Evolutionary conservation across 2,329 filamentous ascomycete genomes (phyloP).

Genomic region (Phoma sp.): DNA sequence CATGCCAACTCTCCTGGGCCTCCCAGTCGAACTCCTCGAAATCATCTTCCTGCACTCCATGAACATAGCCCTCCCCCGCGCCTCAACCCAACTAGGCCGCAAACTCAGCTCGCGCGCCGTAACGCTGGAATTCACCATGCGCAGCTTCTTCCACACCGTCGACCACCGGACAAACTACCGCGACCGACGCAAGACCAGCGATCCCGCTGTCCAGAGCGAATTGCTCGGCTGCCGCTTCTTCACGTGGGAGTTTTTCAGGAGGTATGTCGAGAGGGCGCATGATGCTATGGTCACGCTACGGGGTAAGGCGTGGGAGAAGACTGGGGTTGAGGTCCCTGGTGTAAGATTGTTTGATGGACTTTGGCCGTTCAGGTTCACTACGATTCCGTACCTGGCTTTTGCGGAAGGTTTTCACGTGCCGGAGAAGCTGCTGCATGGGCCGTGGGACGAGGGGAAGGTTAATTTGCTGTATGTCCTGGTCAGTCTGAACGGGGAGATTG

Average conservation of each 20-base stretch:
- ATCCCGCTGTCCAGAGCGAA: conserved; percentile 34
- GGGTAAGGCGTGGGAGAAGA: conserved; percentile 40
- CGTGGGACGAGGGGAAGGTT: conserved; percentile 40
- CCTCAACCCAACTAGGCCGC: conserved; percentile 38
- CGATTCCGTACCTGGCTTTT: conserved; percentile 40
- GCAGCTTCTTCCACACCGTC: conserved; percentile 42
- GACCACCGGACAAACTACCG: conserved; percentile 37
- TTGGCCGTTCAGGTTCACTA: conserved; percentile 41
- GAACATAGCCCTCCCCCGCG: conserved; percentile 43
- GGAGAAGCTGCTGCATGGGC: conserved; percentile 46
- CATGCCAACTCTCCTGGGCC: conserved; percentile 43
- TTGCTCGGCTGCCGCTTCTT: conserved; percentile 45
- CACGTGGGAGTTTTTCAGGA: conserved; percentile 45
- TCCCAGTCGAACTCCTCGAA: conserved; percentile 46
- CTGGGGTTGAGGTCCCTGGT: conserved; percentile 35
- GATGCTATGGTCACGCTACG: conserved; percentile 34
- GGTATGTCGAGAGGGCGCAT: conserved; percentile 41
- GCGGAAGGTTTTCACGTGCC: conserved; percentile 42
- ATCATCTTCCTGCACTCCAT: conserved; percentile 46
- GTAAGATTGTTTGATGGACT: conserved; percentile 34
- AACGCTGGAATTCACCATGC: conserved; percentile 40
- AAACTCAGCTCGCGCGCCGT: conserved; percentile 40
- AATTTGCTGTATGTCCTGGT: conserved; percentile 45
- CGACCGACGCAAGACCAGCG: conserved; percentile 26
- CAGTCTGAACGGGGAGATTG: conserved; percentile 41